Evolutionary conservation across 305 asterid species (phyloP).

Genomic region (Fraxinus ornus): DNA sequence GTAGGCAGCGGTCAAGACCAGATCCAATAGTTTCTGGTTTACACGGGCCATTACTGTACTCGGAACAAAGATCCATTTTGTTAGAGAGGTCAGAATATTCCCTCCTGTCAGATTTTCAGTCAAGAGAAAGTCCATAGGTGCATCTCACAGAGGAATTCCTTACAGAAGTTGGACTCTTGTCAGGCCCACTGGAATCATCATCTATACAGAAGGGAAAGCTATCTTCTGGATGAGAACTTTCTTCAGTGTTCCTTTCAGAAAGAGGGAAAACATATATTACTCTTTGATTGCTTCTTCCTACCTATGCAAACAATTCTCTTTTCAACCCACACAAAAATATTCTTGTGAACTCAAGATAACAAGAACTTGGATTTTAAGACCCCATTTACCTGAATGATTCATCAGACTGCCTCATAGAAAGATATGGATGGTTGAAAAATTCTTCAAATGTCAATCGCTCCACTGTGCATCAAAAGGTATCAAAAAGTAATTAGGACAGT

Average conservation of each 20-base stretch:
- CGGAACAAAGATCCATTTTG: conserved; percentile 34
- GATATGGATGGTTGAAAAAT: conserved; percentile 88
- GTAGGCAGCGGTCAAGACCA: conserved; percentile 36
- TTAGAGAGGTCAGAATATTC: conserved; percentile 38
- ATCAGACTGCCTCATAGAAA: conserved; percentile 54
- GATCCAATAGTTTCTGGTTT: conserved; percentile 37
- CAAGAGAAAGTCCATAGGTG: conserved; percentile 59
- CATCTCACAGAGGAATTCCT: conserved; percentile 46
- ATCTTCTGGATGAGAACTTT: conserved; percentile 58
- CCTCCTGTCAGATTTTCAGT: conserved; percentile 46
- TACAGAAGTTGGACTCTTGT: conserved; percentile 50
- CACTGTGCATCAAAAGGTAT: conserved; percentile 44
- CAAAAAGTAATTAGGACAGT: conserved; percentile 10
- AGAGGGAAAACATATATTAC: conserved; percentile 40
- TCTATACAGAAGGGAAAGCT: conserved; percentile 59
- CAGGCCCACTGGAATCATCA: conserved; percentile 67
- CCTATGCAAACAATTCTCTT: conserved; percentile 15
- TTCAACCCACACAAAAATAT: conserved; percentile 12
- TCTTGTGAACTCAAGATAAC: conserved; percentile 15
- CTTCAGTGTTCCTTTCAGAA: conserved; percentile 50
- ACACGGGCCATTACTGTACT: conserved; percentile 28
- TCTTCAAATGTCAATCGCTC: conserved; percentile 93
- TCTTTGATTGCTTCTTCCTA: conserved; percentile 49
- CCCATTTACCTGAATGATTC: conserved; percentile 51
- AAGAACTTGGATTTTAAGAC: conserved; percentile 21